Percentiles rank a stretch among this genome's conserved stretches.
Conservation (phyloP, 345 rosid species). For the Turritis glabra region DNA sequence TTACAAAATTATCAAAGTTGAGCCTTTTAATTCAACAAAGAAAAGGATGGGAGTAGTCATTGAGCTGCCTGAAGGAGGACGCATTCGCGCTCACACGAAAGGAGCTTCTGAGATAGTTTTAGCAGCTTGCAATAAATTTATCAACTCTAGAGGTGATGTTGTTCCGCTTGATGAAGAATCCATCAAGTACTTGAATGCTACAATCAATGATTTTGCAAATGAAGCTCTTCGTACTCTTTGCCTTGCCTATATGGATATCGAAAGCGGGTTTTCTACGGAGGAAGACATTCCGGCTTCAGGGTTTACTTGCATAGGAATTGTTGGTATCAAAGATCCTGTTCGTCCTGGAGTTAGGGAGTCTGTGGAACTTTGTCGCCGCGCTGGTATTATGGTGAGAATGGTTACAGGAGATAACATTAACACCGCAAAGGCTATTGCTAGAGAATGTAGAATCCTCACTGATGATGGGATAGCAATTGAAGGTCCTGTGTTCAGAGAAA, state of each 20-base stretch:
- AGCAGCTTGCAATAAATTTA: conserved; percentile 75
- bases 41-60: conserved; percentile 88
- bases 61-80: conserved; percentile 61
- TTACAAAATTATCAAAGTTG: conserved; percentile 63
- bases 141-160: conserved; percentile 65
- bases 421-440: conserved; percentile 89
- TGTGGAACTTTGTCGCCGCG: conserved; percentile 76
- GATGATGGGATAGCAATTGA: conserved; percentile 83
- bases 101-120: conserved; percentile 93
- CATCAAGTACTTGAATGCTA: conserved; percentile 51
- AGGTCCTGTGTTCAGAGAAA: conserved; percentile 86
- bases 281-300: conserved; percentile 61
- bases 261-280: conserved; percentile 49
- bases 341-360: conserved; percentile 95
- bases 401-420: conserved; percentile 93
- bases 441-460: conserved; percentile 92
- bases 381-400: conserved; percentile 86
- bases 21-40: conserved; percentile 91
- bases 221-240: conserved; percentile 93
- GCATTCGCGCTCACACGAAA: conserved; percentile 62
- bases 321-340: conserved; percentile 92
- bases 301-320: conserved; percentile 73
- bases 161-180: conserved; percentile 69
- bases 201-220: conserved; percentile 73
- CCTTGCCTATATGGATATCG: conserved; percentile 64